Conservation (phyloP, 1,284 basidiomycete genomes). For the Microbotryomycetes sp. region DNA sequence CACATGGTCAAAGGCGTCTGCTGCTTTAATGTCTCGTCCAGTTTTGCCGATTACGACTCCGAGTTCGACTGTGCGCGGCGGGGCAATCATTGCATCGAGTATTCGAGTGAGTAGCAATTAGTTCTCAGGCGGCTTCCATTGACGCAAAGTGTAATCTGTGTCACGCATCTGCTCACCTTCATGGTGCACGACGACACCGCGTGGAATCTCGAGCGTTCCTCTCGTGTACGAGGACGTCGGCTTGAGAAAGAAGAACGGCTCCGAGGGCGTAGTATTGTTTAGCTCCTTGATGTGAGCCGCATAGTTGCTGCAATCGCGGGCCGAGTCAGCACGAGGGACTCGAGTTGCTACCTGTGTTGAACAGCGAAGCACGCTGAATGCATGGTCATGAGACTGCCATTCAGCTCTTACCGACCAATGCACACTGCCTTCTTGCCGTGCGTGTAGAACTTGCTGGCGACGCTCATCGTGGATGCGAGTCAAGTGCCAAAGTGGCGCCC, state of each 20-base stretch:
- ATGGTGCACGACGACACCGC: slow-evolving; percentile 75
- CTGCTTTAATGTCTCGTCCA: slow-evolving; percentile 69
- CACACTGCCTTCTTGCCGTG: background rate
- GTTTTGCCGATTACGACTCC: slow-evolving; percentile 87
- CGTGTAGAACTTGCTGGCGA: background rate
- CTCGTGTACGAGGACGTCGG: slow-evolving; percentile 81
- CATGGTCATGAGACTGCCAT: no score
- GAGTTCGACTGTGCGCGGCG: slow-evolving; percentile 66
- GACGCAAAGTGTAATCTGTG: background rate
- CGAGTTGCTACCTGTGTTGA: no score
- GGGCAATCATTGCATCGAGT: no score
- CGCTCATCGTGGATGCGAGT: background rate
- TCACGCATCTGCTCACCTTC: slow-evolving; percentile 57
- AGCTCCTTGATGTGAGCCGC: slow-evolving; percentile 32
- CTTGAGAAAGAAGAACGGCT: slow-evolving; percentile 98
- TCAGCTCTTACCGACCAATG: background rate
- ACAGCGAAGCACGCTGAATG: no score
- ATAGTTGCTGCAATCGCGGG: slow-evolving; percentile 16
- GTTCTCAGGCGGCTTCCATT: background rate
- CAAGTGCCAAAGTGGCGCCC: no score
- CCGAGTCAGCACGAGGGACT: background rate
- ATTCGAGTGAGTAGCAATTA: background rate
- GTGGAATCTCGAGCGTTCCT: slow-evolving; percentile 76
- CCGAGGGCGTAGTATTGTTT: slow-evolving; percentile 62
- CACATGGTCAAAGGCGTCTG: slow-evolving; percentile 66